Percentiles rank a stretch among this genome's conserved stretches.
Evolutionary conservation across 192 early-diverging fungal species (phyloP).

Genomic region (Coemansia sp.): DNA sequence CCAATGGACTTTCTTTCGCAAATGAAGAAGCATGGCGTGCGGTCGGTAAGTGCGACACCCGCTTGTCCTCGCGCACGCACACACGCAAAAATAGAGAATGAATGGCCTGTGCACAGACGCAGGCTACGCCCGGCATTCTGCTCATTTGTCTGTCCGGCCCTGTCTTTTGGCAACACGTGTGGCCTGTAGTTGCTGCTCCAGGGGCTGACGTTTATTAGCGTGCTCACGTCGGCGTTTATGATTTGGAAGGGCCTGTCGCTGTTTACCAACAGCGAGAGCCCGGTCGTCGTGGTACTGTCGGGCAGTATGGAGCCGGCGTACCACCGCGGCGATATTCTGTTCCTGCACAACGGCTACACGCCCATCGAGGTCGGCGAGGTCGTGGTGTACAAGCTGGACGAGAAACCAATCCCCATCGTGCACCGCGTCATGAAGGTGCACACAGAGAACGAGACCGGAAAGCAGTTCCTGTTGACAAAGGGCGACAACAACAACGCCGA

Average conservation of each 20-base stretch:
- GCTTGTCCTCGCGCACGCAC: background rate
- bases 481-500: conserved; percentile 91
- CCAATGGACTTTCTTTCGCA: conserved; percentile 41
- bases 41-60: conserved; percentile 33
- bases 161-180: background rate
- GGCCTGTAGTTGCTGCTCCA: conserved; percentile 56
- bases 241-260: conserved; percentile 91
- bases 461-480: conserved; percentile 89
- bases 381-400: conserved; percentile 86
- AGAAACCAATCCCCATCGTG: conserved; percentile 90
- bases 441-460: conserved; percentile 63
- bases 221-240: conserved; percentile 89
- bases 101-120: too few relatives aligned
- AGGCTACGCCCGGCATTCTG: too few relatives aligned
- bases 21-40: conserved; percentile 34
- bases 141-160: too few relatives aligned
- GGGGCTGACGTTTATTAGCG: conserved; percentile 81
- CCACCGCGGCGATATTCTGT: conserved; percentile 86
- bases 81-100: too few relatives aligned
- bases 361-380: conserved; percentile 89
- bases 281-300: conserved; percentile 94
- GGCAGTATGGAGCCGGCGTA: conserved; percentile 98
- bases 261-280: conserved; percentile 85
- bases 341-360: conserved; percentile 63
- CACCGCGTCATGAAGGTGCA: conserved; percentile 94